Evolutionary conservation across 2,329 filamentous ascomycete genomes (phyloP).

Genomic region (Sporothrix globosa): DNA sequence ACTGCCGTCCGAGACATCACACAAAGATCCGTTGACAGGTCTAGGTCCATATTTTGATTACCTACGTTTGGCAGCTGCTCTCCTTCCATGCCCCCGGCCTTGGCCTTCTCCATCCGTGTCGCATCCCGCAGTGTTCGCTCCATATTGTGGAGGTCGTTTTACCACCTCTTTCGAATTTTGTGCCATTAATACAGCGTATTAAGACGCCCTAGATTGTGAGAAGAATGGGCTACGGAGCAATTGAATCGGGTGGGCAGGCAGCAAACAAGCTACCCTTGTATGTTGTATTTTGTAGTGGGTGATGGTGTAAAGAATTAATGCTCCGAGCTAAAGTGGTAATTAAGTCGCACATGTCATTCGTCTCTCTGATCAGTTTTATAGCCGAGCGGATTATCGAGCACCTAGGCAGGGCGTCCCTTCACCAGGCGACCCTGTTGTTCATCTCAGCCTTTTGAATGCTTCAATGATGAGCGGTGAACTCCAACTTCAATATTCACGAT

Average conservation of each 20-base stretch:
- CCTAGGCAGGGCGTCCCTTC: no score
- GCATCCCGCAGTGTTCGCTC: conserved; percentile 2
- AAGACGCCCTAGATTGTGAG: not conserved
- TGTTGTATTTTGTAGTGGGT: conserved; percentile 23
- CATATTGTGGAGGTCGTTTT: not conserved
- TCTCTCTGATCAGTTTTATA: conserved; percentile 6
- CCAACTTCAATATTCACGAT: no score
- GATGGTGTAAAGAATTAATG: conserved; percentile 19
- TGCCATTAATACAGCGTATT: conserved; percentile 19
- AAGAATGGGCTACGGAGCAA: not conserved
- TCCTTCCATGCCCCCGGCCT: not conserved
- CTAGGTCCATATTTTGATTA: not conserved
- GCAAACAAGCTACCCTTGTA: conserved; percentile 31
- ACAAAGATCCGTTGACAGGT: not conserved
- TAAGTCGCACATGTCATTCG: conserved; percentile 14
- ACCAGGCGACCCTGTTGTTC: no score
- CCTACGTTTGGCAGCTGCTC: not conserved
- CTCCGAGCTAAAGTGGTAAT: conserved; percentile 12
- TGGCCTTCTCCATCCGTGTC: not conserved
- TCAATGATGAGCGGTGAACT: no score
- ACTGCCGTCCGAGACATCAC: conserved; percentile 5
- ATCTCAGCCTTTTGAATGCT: no score
- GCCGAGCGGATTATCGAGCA: no score
- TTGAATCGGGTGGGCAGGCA: not conserved
- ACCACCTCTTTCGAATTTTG: not conserved